These are phyloP conservation scores for Paramecium tetraurelia DNA, from an alignment of 73 alveolate genomes.

Conservation along the genomic window DNA sequence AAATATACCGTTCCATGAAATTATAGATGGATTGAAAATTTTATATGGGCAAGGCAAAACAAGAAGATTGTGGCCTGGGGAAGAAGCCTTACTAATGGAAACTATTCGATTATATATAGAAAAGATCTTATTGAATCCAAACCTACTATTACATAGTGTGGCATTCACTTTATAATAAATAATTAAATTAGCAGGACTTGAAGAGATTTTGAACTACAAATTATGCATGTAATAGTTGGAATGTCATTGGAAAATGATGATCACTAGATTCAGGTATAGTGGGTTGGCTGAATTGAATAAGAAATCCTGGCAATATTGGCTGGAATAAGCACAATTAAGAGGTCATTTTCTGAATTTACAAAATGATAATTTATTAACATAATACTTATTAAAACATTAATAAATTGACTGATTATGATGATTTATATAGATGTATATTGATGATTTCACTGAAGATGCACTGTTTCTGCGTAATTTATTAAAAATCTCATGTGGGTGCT, in stretches of 20 bases:
- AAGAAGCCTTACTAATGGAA: slow-evolving; percentile 55
- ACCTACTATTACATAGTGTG: background rate
- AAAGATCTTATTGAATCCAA: background rate
- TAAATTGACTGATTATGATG: background rate
- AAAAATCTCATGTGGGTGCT: background rate
- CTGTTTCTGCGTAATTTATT: background rate
- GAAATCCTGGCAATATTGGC: background rate
- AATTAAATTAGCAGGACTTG: background rate
- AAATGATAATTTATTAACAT: background rate
- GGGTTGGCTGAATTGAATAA: background rate
- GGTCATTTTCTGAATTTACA: slow-evolving; percentile 48
- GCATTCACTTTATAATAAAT: background rate
- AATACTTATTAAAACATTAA: background rate
- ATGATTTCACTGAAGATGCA: background rate
- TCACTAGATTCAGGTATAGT: slow-evolving; percentile 39
- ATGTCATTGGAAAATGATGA: slow-evolving; percentile 59
- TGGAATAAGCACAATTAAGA: slow-evolving; percentile 30
- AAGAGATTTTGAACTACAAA: background rate
- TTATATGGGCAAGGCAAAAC: slow-evolving; percentile 50
- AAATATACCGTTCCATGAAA: background rate
- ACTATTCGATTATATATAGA: slow-evolving; percentile 25
- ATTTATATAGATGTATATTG: background rate
- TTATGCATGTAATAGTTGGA: slow-evolving; percentile 16
- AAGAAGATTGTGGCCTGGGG: slow-evolving; percentile 57
- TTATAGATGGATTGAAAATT: slow-evolving; percentile 10